These are phyloP conservation scores for Pseudisothecium myosuroides DNA, from an alignment of 225 moss, liverwort and hornwort species.

Conservation along the genomic window DNA sequence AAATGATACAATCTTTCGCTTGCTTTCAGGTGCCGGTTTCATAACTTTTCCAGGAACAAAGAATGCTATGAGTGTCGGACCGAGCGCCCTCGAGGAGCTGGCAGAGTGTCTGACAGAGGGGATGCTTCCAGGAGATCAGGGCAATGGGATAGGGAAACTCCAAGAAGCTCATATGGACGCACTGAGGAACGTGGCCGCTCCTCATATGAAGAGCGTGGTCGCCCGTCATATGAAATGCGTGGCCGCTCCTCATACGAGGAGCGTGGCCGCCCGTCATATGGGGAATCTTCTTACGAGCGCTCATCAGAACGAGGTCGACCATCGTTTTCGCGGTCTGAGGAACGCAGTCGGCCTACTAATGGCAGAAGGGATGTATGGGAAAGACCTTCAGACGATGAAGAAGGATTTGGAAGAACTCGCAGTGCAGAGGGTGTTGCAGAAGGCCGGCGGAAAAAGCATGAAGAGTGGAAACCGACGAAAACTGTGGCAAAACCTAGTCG, in stretches of 20 bases:
- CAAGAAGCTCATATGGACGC: slow-evolving; percentile 28
- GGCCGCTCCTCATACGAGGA: neutral
- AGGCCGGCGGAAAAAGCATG: slow-evolving; percentile 29
- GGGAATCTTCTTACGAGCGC: slow-evolving; percentile 13
- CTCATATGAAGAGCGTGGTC: neutral
- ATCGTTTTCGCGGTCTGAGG: slow-evolving; percentile 14
- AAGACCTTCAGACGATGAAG: slow-evolving; percentile 5
- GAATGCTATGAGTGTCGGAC: slow-evolving; percentile 52
- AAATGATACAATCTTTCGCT: neutral
- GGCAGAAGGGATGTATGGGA: slow-evolving; percentile 7
- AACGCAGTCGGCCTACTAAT: slow-evolving; percentile 10
- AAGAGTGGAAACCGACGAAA: slow-evolving; percentile 50
- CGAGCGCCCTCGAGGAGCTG: slow-evolving; percentile 34
- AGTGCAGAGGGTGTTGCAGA: neutral
- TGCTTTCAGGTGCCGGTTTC: slow-evolving; percentile 43
- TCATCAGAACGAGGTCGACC: slow-evolving; percentile 21
- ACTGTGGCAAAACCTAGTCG: slow-evolving; percentile 5
- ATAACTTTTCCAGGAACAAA: slow-evolving; percentile 47
- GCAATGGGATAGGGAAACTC: slow-evolving; percentile 16
- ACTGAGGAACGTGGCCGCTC: slow-evolving; percentile 26
- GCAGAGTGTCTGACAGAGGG: slow-evolving; percentile 15
- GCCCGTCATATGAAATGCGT: neutral
- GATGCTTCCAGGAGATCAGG: slow-evolving; percentile 17
- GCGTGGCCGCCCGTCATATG: slow-evolving; percentile 6
- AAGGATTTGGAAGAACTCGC: slow-evolving; percentile 1